Evolutionary conservation across 2,329 filamentous ascomycete genomes (phyloP).

Genomic region (Cladosporium sp.): DNA sequence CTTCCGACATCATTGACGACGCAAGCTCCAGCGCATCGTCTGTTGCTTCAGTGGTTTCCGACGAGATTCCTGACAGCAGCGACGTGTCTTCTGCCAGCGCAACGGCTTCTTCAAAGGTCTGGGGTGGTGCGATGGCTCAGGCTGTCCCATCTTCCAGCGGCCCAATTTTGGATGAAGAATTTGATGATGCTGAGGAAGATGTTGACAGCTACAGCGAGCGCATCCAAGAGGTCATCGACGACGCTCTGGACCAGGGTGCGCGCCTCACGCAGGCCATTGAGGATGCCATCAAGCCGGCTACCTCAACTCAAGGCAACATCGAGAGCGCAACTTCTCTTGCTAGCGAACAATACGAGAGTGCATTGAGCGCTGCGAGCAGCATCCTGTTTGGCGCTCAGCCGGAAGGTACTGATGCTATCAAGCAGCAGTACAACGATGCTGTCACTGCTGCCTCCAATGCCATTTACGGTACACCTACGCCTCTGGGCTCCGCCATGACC

Average conservation of each 20-base stretch:
- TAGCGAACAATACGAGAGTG: slow-evolving; percentile 53
- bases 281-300: slow-evolving; percentile 47
- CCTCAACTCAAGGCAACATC: slow-evolving; percentile 40
- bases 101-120: slow-evolving; percentile 41
- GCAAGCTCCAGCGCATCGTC: slow-evolving; percentile 25
- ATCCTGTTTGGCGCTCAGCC: slow-evolving; percentile 45
- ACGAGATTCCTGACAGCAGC: slow-evolving; percentile 15
- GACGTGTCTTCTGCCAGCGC: slow-evolving; percentile 13
- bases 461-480: slow-evolving; percentile 49
- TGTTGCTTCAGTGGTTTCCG: slow-evolving; percentile 15
- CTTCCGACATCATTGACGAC: slow-evolving; percentile 17
- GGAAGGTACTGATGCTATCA: slow-evolving; percentile 47
- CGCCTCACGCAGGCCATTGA: slow-evolving; percentile 53
- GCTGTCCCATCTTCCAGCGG: slow-evolving; percentile 43
- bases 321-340: slow-evolving; percentile 44
- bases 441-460: slow-evolving; percentile 56
- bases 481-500: slow-evolving; percentile 36
- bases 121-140: slow-evolving; percentile 51
- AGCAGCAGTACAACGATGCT: slow-evolving; percentile 52
- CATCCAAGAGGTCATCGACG: slow-evolving; percentile 1
- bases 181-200: slow-evolving; percentile 35
- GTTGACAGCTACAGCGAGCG: background rate
- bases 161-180: slow-evolving; percentile 46
- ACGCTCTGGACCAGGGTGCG: slow-evolving; percentile 3
- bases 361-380: slow-evolving; percentile 53